Percentiles rank a stretch among this genome's conserved stretches.
phyloP scores from a whole-genome alignment of 495 filamentous ascomycete genomes.

The Penicillium riverlandense region DNA sequence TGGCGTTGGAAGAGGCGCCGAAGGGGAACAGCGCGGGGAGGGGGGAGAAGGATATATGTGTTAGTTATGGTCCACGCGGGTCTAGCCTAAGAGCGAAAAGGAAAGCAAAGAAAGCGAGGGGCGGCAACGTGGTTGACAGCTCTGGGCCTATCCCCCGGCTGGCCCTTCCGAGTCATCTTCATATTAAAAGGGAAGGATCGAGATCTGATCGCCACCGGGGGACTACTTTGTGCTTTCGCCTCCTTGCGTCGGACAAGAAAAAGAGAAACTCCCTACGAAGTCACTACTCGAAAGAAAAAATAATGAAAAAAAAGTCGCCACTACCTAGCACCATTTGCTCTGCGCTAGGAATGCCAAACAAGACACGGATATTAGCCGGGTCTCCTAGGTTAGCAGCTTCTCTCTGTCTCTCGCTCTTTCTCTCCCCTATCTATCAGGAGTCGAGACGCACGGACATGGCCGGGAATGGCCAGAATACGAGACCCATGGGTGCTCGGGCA shows the following conservation, averaged over 20 bases:
- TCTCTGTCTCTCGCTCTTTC: too few relatives aligned
- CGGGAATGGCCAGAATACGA: slow-evolving; percentile 18
- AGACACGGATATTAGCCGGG: too few relatives aligned
- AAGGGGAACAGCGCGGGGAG: slow-evolving; percentile 3
- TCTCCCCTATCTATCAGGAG: slow-evolving; percentile 4
- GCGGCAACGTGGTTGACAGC: slow-evolving; percentile 8
- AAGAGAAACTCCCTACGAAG: neutral
- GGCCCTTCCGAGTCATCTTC: slow-evolving; percentile 6
- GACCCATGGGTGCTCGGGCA: slow-evolving; percentile 7
- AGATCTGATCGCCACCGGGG: slow-evolving; percentile 7
- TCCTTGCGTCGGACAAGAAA: slow-evolving; percentile 2
- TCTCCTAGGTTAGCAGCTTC: too few relatives aligned
- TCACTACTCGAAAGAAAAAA: slow-evolving; percentile 4
- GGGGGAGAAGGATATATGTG: slow-evolving; percentile 5
- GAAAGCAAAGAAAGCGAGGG: neutral
- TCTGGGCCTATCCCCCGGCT: slow-evolving; percentile 3
- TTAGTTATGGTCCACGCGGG: slow-evolving; percentile 4
- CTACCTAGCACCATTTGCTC: neutral
- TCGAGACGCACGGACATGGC: slow-evolving; percentile 10
- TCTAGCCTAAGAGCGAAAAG: slow-evolving; percentile 4
- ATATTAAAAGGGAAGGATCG: slow-evolving; percentile 8
- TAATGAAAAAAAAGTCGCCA: neutral
- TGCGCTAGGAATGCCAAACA: too few relatives aligned
- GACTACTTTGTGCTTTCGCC: neutral
- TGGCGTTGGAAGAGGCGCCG: slow-evolving; percentile 15